phyloP scores from a whole-genome alignment of 2,329 filamentous ascomycete species.

The Trichophyton benhamiae region DNA sequence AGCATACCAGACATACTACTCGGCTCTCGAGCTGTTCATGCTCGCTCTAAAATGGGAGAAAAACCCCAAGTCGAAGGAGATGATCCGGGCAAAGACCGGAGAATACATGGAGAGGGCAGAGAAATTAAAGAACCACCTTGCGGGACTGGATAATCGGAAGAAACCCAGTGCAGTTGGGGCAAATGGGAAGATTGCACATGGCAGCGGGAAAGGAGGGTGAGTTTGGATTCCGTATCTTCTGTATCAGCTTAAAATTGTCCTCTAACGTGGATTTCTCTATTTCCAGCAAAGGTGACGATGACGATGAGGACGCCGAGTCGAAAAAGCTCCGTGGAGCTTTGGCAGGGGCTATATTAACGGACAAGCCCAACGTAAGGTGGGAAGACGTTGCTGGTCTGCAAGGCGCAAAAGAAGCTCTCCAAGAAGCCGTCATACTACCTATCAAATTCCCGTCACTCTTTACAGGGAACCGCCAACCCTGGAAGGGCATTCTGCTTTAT shows the following conservation, averaged over 20 bases:
- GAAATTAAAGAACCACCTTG: slow-evolving; percentile 86
- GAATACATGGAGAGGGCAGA: slow-evolving; percentile 99
- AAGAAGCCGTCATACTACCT: slow-evolving; percentile 92
- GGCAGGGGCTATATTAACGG: slow-evolving; percentile 80
- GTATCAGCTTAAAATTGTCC: not conserved
- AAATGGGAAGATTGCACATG: slow-evolving; percentile 40
- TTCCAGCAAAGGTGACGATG: slow-evolving; percentile 39
- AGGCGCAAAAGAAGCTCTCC: slow-evolving; percentile 86
- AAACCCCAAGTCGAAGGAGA: slow-evolving; percentile 91
- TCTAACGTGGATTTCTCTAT: not conserved
- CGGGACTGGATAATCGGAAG: slow-evolving; percentile 45
- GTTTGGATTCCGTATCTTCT: slow-evolving; percentile 13
- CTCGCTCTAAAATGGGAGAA: slow-evolving; percentile 99
- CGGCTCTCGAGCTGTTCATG: slow-evolving; percentile 94
- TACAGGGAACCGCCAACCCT: slow-evolving; percentile 88
- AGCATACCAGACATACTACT: slow-evolving; percentile 92
- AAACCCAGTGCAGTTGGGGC: slow-evolving; percentile 41
- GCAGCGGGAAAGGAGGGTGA: slow-evolving; percentile 45
- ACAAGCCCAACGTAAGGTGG: slow-evolving; percentile 94
- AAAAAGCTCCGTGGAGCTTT: slow-evolving; percentile 92
- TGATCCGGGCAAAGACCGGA: slow-evolving; percentile 86
- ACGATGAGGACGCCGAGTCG: slow-evolving; percentile 71
- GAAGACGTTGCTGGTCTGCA: slow-evolving; percentile 95
- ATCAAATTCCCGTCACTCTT: slow-evolving; percentile 98
- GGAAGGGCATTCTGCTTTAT: slow-evolving; percentile 95